Conservation (phyloP, 352 stramenopile species). For the Phytophthora cryptogea region DNA sequence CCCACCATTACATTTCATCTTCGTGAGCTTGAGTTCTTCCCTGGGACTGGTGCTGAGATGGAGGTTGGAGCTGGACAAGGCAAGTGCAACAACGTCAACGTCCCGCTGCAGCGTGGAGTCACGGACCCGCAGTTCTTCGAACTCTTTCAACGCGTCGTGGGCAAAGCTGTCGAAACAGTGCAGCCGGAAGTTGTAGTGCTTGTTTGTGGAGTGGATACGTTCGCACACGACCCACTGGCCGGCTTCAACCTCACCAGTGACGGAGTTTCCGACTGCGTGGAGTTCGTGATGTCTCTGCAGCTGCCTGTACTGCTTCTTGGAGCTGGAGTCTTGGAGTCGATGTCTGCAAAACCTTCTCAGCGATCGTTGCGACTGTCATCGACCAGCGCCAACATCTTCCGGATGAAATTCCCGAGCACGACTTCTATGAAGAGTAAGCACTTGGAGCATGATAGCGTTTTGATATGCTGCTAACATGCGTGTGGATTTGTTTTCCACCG, state of each 20-base stretch:
- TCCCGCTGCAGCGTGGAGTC: conserved; percentile 61
- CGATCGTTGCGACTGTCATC: conserved; percentile 53
- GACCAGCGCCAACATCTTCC: conserved; percentile 27
- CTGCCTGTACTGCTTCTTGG: conserved; percentile 61
- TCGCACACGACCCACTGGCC: conserved; percentile 44
- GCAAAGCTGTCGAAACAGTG: conserved; percentile 43
- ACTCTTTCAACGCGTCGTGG: conserved; percentile 49
- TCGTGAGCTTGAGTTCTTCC: conserved; percentile 53
- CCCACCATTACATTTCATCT: conserved; percentile 65
- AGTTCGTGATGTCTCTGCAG: conserved; percentile 36
- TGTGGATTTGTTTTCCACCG: not conserved
- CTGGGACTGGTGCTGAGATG: conserved; percentile 37
- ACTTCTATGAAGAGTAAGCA: conserved; percentile 58
- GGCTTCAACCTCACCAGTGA: conserved; percentile 56
- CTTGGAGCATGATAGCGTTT: not conserved
- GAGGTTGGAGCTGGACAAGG: conserved; percentile 36
- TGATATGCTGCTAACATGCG: conserved; percentile 3
- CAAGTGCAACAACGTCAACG: conserved; percentile 61
- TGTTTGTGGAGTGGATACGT: conserved; percentile 72
- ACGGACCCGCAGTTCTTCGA: conserved; percentile 53
- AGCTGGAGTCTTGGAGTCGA: conserved; percentile 65
- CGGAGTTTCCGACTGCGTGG: conserved; percentile 40
- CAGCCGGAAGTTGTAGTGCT: conserved; percentile 59
- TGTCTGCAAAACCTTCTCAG: conserved; percentile 52
- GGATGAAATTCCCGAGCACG: conserved; percentile 53